Percentiles rank a stretch among this genome's conserved stretches.
These are phyloP conservation scores for Penicillium silybi DNA, from an alignment of 495 filamentous ascomycete genomes.

Conservation along the genomic window DNA sequence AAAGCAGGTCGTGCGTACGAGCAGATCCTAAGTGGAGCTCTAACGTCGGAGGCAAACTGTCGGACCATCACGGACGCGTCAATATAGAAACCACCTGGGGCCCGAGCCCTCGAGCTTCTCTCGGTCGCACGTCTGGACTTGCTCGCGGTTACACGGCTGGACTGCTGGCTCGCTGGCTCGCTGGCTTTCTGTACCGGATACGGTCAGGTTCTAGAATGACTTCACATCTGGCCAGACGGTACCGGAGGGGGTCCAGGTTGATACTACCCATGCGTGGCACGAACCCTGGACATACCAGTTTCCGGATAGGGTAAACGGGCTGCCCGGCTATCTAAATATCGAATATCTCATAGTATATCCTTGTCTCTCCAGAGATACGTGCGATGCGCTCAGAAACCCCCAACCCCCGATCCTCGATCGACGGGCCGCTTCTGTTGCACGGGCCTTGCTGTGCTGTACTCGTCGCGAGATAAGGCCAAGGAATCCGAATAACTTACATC, in stretches of 20 bases:
- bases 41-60: not conserved
- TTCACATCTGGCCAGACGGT: no score
- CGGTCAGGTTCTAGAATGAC: not conserved
- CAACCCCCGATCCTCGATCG: conserved; percentile 1
- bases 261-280: not conserved
- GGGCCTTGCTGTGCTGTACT: not conserved
- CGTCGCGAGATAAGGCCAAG: not conserved
- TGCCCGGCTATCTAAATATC: not conserved
- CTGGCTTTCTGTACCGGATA: not conserved
- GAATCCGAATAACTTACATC: not conserved
- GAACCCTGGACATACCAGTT: not conserved
- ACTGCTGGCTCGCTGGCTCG: no score
- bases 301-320: not conserved
- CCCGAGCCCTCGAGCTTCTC: not conserved
- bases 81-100: not conserved
- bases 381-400: not conserved
- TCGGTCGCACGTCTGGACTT: no score
- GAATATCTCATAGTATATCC: no score
- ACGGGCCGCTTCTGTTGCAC: conserved; percentile 7
- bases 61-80: not conserved
- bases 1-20: not conserved
- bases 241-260: no score
- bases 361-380: no score
- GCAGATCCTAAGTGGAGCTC: not conserved
- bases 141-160: not conserved